phyloP scores from a whole-genome alignment of 345 rosid species.

The Aquilaria malaccensis region DNA sequence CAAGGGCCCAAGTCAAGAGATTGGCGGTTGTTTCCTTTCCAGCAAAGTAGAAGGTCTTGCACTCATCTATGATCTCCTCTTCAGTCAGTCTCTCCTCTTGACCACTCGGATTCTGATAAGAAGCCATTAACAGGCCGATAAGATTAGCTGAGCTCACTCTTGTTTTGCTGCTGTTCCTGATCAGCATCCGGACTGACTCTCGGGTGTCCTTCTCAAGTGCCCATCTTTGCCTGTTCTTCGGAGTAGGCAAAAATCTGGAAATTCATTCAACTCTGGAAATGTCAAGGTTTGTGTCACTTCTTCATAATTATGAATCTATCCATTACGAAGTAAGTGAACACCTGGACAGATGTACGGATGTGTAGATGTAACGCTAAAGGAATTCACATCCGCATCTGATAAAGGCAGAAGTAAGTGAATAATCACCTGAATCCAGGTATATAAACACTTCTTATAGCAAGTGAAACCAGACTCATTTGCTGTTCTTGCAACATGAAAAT shows the following conservation, averaged over 20 bases:
- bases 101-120: constrained; percentile 41
- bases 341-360: not conserved
- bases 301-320: not conserved
- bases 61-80: constrained; percentile 76
- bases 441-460: constrained; percentile 51
- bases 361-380: too few species aligned
- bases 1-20: constrained; percentile 59
- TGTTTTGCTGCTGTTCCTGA: constrained; percentile 25
- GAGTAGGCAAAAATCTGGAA: constrained; percentile 66
- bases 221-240: constrained; percentile 74
- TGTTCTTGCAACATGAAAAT: constrained; percentile 67
- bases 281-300: not conserved
- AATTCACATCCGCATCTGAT: not conserved
- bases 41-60: constrained; percentile 85
- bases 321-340: not conserved
- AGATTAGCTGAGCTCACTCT: constrained; percentile 40
- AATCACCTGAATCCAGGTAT: constrained; percentile 78
- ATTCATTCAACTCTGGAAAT: not conserved
- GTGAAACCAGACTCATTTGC: constrained; percentile 47
- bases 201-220: constrained; percentile 61
- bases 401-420: not conserved
- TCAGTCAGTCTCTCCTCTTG: constrained; percentile 49
- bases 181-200: constrained; percentile 40
- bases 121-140: constrained; percentile 45
- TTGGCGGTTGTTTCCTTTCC: constrained; percentile 80